Percentiles rank a stretch among this genome's conserved stretches.
phyloP scores from a whole-genome alignment of 2,329 filamentous ascomycete genomes.

The Amesomyces nigricolor region DNA sequence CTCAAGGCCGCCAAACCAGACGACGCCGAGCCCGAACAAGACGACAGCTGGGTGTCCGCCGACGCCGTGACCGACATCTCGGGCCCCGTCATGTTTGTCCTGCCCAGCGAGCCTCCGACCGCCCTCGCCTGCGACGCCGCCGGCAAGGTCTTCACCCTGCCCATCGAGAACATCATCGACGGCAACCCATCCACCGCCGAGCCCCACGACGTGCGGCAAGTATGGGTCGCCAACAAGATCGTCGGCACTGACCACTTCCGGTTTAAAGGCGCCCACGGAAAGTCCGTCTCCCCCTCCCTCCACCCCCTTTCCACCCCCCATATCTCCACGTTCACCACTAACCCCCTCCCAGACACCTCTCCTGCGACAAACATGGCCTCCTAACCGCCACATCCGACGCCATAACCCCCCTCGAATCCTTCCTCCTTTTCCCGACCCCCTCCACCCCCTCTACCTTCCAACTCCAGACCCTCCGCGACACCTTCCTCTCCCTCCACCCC shows the following conservation, averaged over 20 bases:
- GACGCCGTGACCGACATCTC: constrained; percentile 67
- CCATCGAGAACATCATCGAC: constrained; percentile 84
- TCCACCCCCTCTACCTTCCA: constrained; percentile 68
- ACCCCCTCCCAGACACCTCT: constrained; percentile 59
- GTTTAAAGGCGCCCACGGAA: constrained; percentile 87
- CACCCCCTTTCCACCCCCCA: background rate
- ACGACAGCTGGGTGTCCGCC: constrained; percentile 89
- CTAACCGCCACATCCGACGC: constrained; percentile 74
- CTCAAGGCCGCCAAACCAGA: constrained; percentile 33
- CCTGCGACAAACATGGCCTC: constrained; percentile 77
- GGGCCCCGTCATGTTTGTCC: constrained; percentile 76
- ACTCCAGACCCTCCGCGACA: constrained; percentile 66
- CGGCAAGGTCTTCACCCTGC: constrained; percentile 77
- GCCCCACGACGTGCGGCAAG: constrained; percentile 91
- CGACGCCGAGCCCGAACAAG: constrained; percentile 46
- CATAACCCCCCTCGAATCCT: constrained; percentile 77
- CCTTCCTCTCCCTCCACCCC: constrained; percentile 60
- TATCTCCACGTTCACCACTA: background rate
- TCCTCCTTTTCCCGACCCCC: constrained; percentile 58
- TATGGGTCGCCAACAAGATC: constrained; percentile 85
- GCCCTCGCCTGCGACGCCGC: constrained; percentile 80
- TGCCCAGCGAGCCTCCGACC: constrained; percentile 67
- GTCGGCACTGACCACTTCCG: constrained; percentile 75
- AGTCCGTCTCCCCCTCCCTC: constrained; percentile 47
- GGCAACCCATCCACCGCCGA: constrained; percentile 77